Evolutionary conservation across 352 stramenopile genomes (phyloP).

Genomic region (Thalassiosira mediterranea): DNA sequence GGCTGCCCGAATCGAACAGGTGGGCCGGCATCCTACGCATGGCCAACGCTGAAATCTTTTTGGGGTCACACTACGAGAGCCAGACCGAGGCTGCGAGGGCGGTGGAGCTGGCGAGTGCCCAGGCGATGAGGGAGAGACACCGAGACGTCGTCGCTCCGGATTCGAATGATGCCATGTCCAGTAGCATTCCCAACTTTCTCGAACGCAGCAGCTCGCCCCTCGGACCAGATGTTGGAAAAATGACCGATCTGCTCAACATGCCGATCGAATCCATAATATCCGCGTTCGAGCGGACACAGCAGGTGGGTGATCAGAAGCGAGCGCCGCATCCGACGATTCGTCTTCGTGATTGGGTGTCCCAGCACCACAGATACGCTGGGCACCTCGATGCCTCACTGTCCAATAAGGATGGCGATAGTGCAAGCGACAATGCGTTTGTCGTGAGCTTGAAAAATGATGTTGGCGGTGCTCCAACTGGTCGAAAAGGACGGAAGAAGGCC

Average conservation of each 20-base stretch:
- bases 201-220: too few species aligned
- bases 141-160: background rate
- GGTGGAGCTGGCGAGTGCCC: slow-evolving; percentile 18
- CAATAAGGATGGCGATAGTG: background rate
- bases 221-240: slow-evolving; percentile 7
- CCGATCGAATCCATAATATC: slow-evolving; percentile 43
- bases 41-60: slow-evolving; percentile 37
- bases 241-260: slow-evolving; percentile 23
- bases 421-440: background rate
- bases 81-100: slow-evolving; percentile 30
- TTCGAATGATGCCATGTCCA: slow-evolving; percentile 5
- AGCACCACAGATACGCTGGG: slow-evolving; percentile 18
- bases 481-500: slow-evolving; percentile 16
- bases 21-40: slow-evolving; percentile 30
- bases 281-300: slow-evolving; percentile 31
- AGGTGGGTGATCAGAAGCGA: background rate
- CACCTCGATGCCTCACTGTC: slow-evolving; percentile 1
- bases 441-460: slow-evolving; percentile 9
- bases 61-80: slow-evolving; percentile 27
- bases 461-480: slow-evolving; percentile 1
- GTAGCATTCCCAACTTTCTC: too few species aligned
- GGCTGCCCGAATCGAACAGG: slow-evolving; percentile 22
- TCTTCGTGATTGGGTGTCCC: slow-evolving; percentile 38
- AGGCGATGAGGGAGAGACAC: slow-evolving; percentile 6
- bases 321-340: slow-evolving; percentile 10